phyloP scores from a whole-genome alignment of 805 yeast genomes.

The Candida andamanensis region DNA sequence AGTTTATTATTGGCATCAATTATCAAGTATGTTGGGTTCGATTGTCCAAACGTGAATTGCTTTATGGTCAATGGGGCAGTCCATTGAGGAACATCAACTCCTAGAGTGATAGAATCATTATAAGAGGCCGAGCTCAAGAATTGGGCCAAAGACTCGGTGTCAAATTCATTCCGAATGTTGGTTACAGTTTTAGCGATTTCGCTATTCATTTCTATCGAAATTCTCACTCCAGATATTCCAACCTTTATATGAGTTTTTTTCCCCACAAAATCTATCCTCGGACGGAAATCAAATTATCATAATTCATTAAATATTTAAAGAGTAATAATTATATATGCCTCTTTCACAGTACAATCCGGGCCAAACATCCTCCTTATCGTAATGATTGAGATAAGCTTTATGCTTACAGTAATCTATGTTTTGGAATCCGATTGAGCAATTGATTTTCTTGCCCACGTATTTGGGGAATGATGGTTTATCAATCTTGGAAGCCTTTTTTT shows the following conservation, averaged over 20 bases:
- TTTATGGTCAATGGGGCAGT: constrained; percentile 31
- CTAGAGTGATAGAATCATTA: constrained; percentile 16
- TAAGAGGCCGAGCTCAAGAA: constrained; percentile 14
- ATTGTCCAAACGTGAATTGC: constrained; percentile 60
- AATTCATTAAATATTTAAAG: constrained; percentile 36
- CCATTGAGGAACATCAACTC: constrained; percentile 17
- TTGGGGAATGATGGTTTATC: constrained; percentile 46
- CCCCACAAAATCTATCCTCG: background rate
- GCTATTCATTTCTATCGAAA: constrained; percentile 9
- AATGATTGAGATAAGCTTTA: constrained; percentile 24
- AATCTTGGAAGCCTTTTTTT: constrained; percentile 45
- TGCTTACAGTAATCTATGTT: constrained; percentile 31
- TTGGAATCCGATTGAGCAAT: constrained; percentile 50
- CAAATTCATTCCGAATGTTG: constrained; percentile 30
- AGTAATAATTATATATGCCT: constrained; percentile 55
- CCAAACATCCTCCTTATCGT: constrained; percentile 36
- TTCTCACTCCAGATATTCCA: too few relatives aligned
- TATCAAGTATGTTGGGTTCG: constrained; percentile 56
- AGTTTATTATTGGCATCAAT: constrained; percentile 33
- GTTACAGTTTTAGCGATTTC: constrained; percentile 21
- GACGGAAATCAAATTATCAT: background rate
- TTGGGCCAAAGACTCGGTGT: constrained; percentile 17
- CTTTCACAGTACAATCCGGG: constrained; percentile 49
- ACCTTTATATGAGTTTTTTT: too few relatives aligned
- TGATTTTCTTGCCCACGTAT: constrained; percentile 50